These are phyloP conservation scores for Bipolaris cookei DNA, from an alignment of 2,329 filamentous ascomycete genomes.

Conservation along the genomic window DNA sequence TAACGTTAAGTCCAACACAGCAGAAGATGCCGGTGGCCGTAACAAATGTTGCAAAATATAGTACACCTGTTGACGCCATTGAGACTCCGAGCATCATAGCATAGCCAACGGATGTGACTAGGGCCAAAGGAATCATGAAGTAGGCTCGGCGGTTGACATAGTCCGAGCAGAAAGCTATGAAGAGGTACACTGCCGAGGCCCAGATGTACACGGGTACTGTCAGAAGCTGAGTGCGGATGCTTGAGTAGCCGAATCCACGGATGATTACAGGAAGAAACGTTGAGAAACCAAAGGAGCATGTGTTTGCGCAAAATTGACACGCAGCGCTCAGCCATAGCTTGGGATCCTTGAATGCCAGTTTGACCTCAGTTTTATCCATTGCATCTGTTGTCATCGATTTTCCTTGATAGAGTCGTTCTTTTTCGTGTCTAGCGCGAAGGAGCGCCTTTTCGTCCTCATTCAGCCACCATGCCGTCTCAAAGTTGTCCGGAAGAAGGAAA, in stretches of 20 bases:
- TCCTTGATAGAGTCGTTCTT: conserved; percentile 54
- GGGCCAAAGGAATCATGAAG: conserved; percentile 26
- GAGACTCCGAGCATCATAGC: conserved; percentile 50
- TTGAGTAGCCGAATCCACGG: conserved; percentile 27
- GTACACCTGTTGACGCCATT: conserved; percentile 43
- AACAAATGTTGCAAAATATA: conserved; percentile 59
- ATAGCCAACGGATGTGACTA: conserved; percentile 56
- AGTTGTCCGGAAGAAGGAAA: conserved; percentile 58
- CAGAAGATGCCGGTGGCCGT: conserved; percentile 61
- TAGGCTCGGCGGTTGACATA: conserved; percentile 27
- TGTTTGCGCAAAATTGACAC: conserved; percentile 53
- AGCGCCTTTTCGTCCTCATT: conserved; percentile 59
- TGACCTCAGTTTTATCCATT: conserved; percentile 87
- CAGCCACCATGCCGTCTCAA: conserved; percentile 56
- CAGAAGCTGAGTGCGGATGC: conserved; percentile 30
- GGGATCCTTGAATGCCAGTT: conserved; percentile 71
- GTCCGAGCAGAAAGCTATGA: conserved; percentile 30
- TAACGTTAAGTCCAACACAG: conserved; percentile 60
- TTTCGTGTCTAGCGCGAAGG: conserved; percentile 57
- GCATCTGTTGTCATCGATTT: conserved; percentile 76
- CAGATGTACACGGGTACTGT: conserved; percentile 38
- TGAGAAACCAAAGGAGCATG: conserved; percentile 25
- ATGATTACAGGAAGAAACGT: conserved; percentile 36
- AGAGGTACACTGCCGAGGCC: conserved; percentile 27
- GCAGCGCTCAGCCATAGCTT: conserved; percentile 60